Evolutionary conservation across 2,329 filamentous ascomycete genomes (phyloP), one percentile per base, ranked within the genome.

Genomic region (Camptophora hylomeconis): DNA sequence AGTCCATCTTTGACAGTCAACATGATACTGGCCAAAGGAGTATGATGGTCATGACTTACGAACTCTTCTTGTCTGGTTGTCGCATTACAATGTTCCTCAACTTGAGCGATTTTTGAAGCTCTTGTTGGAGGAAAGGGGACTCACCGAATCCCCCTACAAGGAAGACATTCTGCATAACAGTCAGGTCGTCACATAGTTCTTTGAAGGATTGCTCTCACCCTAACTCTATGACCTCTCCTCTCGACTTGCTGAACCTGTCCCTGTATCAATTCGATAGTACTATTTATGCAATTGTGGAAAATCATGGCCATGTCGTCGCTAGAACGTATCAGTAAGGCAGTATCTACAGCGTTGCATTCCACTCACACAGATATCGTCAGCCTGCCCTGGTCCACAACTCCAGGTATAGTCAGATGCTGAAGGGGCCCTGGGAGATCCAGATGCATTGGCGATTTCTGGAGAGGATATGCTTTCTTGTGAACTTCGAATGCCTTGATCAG

Each of bases 91-190:
- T 7, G 5, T 12, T 17, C 7, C 24, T 6, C 18, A 26, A 26
- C 7, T 26, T 16, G 6, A 14, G 12, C 8, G 24, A 26, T 17
- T 26, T 16, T 26, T 17, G 15, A 12, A 26, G 13, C 15, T 26
- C 13, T 7, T 17, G 8, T 17, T 26, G 9, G 8, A 26, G 12
- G 9, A 8, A 26, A 26, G 24, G 24, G 8, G 24, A 26, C 15
- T 12, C 24, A 7, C 24, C 24, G 15, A 26, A 26, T 12, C 24
- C 24, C 7, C 24, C 24, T 7, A 26, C 24, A 7, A 26, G 24
- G 15, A 26, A 26, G 9, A 26, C 24, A 5, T 26, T 16, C 24
- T 26, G 24, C 9, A 14, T 26, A 16, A 16, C 15, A 26, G 14
- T 16, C 15, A 26, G 13, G 18, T 7, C 14, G 14, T 26, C 24